Percentiles rank a stretch among this genome's conserved stretches.
These are phyloP conservation scores for Paraphaeosphaeria sporulosa DNA, from an alignment of 2,329 filamentous ascomycete genomes.

Conservation along the genomic window DNA sequence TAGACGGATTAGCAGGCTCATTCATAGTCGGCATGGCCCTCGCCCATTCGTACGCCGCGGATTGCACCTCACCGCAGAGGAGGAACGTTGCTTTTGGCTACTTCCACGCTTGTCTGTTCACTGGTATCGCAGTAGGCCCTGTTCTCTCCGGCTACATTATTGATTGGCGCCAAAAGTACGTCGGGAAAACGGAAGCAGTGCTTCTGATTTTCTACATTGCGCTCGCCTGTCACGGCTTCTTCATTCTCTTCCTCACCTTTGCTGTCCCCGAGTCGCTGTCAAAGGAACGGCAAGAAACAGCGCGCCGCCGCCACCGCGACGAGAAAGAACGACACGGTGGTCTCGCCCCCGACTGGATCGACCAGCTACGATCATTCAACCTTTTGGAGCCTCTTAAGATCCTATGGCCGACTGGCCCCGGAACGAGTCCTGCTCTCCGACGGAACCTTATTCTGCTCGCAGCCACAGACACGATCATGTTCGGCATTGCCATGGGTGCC, in stretches of 20 bases:
- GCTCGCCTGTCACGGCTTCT: constrained; percentile 74
- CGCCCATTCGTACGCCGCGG: constrained; percentile 85
- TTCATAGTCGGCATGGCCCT: constrained; percentile 84
- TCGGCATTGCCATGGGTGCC: constrained; percentile 81
- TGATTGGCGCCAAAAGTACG: constrained; percentile 53
- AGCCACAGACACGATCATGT: constrained; percentile 79
- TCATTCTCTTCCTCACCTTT: constrained; percentile 75
- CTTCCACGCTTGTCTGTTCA: constrained; percentile 87
- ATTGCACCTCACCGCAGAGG: constrained; percentile 82
- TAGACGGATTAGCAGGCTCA: constrained; percentile 87
- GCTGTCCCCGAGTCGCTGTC: constrained; percentile 86
- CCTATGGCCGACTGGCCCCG: constrained; percentile 74
- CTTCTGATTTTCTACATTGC: constrained; percentile 86
- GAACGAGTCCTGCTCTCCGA: constrained; percentile 68
- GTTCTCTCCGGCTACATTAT: constrained; percentile 82
- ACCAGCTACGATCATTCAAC: constrained; percentile 61
- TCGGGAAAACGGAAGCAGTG: constrained; percentile 70
- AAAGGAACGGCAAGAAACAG: constrained; percentile 71
- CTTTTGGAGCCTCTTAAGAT: constrained; percentile 80
- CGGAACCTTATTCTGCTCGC: constrained; percentile 85
- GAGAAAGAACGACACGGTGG: constrained; percentile 46
- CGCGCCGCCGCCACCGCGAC: constrained; percentile 70
- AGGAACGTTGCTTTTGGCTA: constrained; percentile 87
- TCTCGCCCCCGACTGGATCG: constrained; percentile 53
- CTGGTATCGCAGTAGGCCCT: constrained; percentile 87